Percentiles rank a stretch among this genome's conserved stretches.
Evolutionary conservation across 148 eudicot species (phyloP).

Genomic region (Chenopodium berlandieri): DNA sequence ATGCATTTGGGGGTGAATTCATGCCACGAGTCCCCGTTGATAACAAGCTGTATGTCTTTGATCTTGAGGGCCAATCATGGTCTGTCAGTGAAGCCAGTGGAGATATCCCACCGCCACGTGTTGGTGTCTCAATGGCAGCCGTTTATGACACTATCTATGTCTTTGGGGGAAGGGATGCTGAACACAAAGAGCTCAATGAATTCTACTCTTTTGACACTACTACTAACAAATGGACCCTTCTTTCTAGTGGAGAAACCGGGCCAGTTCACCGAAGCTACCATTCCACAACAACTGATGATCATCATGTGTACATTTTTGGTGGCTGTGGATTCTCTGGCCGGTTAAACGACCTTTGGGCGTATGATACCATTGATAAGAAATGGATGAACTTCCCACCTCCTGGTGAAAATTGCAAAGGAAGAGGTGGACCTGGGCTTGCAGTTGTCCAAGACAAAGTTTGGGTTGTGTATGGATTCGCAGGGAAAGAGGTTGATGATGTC

Average conservation of each 20-base stretch:
- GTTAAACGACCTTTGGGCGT: constrained; percentile 86
- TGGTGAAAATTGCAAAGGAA: constrained; percentile 62
- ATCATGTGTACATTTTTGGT: constrained; percentile 65
- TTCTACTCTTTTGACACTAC: constrained; percentile 75
- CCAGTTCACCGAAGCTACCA: constrained; percentile 87
- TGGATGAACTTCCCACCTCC: constrained; percentile 69
- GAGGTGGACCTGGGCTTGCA: constrained; percentile 89
- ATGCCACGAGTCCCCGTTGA: constrained; percentile 93
- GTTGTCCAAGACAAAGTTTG: constrained; percentile 61
- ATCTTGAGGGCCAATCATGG: constrained; percentile 70
- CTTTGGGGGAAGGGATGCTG: constrained; percentile 83
- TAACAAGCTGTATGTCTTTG: constrained; percentile 66
- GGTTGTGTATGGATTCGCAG: constrained; percentile 92
- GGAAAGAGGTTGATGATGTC: constrained; percentile 76
- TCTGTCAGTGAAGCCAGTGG: constrained; percentile 61
- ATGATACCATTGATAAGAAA: constrained; percentile 47
- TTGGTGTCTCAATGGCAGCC: constrained; percentile 88
- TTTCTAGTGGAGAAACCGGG: constrained; percentile 56
- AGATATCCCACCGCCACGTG: constrained; percentile 83
- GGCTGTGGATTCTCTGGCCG: constrained; percentile 82
- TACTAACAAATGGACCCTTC: constrained; percentile 63
- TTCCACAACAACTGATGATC: constrained; percentile 62
- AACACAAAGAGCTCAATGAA: constrained; percentile 84
- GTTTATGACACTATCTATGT: constrained; percentile 63
- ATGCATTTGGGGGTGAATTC: constrained; percentile 91